A percentile compares a stretch with the other conserved stretches of the same genome.
Evolutionary conservation across 192 early-diverging fungal genomes (phyloP).

Genomic region (Allomyces arbusculus): DNA sequence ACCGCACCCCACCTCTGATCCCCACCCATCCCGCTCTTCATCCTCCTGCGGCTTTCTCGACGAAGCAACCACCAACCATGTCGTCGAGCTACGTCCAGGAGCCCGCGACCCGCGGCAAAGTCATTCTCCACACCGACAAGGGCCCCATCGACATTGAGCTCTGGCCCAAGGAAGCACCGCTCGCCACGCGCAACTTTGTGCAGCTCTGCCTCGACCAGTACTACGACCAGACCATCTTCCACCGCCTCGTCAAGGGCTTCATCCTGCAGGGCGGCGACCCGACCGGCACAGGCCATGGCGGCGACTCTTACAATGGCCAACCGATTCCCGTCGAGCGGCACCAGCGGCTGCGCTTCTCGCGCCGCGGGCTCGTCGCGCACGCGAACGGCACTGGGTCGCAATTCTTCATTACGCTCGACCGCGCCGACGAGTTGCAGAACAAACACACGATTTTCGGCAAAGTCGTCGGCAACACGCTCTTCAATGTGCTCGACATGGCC

Average conservation of each 20-base stretch:
- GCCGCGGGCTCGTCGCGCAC: conserved; percentile 74
- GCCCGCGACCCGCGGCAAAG: conserved; percentile 23
- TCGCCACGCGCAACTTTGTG: conserved; percentile 84
- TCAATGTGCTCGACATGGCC: conserved; percentile 71
- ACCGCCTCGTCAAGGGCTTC: conserved; percentile 73
- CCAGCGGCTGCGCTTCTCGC: conserved; percentile 67
- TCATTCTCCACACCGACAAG: conserved; percentile 60
- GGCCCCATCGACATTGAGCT: conserved; percentile 83
- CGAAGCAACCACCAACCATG: background rate
- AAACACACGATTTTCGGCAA: conserved; percentile 89
- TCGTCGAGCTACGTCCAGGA: background rate
- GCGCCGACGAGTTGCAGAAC: conserved; percentile 60
- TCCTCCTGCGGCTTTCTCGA: no score
- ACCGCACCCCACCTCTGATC: background rate
- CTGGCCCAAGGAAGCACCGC: conserved; percentile 85
- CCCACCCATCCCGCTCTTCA: no score
- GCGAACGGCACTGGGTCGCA: conserved; percentile 80
- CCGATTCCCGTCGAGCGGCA: conserved; percentile 86
- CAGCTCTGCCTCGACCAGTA: conserved; percentile 81
- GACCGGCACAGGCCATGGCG: conserved; percentile 65
- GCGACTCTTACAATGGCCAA: conserved; percentile 65
- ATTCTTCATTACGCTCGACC: conserved; percentile 85
- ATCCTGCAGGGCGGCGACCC: conserved; percentile 92
- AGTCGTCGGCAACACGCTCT: conserved; percentile 75
- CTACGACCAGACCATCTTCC: conserved; percentile 74